phyloP scores from a whole-genome alignment of 2,329 filamentous ascomycete genomes.

The Monosporascus sp. region DNA sequence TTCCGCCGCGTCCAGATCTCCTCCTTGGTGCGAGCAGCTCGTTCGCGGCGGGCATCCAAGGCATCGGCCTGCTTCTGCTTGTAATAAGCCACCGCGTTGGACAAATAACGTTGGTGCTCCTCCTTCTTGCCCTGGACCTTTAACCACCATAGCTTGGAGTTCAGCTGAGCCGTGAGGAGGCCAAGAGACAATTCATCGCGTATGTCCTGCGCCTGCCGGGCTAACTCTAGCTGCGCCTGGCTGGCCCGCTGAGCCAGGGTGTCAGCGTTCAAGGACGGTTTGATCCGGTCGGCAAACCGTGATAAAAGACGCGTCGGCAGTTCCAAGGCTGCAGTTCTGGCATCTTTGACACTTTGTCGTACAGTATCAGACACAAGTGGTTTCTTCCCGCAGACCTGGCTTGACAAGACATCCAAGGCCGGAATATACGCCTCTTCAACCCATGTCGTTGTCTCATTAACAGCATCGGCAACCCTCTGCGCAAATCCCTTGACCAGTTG shows the following conservation, averaged over 20 bases:
- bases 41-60: slow-evolving; percentile 24
- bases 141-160: slow-evolving; percentile 53
- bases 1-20: slow-evolving; percentile 23
- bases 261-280: slow-evolving; percentile 16
- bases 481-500: slow-evolving; percentile 33
- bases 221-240: slow-evolving; percentile 28
- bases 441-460: slow-evolving; percentile 29
- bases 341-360: slow-evolving; percentile 20
- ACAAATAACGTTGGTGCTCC: slow-evolving; percentile 40
- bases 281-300: slow-evolving; percentile 19
- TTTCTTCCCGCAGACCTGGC: slow-evolving; percentile 24
- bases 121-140: slow-evolving; percentile 43
- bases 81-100: slow-evolving; percentile 40
- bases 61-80: slow-evolving; percentile 29
- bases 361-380: slow-evolving; percentile 24
- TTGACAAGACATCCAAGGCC: slow-evolving; percentile 24
- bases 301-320: slow-evolving; percentile 13
- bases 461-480: slow-evolving; percentile 35
- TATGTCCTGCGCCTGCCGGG: slow-evolving; percentile 28
- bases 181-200: slow-evolving; percentile 37
- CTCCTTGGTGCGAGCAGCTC: slow-evolving; percentile 20
- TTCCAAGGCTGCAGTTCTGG: slow-evolving; percentile 14
- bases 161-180: slow-evolving; percentile 48
- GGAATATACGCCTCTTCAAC: slow-evolving; percentile 27
- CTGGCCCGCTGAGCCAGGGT: slow-evolving; percentile 17